Evolutionary conservation across 371 early-diverging fungal genomes (phyloP).

Genomic region (Neoconidiobolus thromboides): DNA sequence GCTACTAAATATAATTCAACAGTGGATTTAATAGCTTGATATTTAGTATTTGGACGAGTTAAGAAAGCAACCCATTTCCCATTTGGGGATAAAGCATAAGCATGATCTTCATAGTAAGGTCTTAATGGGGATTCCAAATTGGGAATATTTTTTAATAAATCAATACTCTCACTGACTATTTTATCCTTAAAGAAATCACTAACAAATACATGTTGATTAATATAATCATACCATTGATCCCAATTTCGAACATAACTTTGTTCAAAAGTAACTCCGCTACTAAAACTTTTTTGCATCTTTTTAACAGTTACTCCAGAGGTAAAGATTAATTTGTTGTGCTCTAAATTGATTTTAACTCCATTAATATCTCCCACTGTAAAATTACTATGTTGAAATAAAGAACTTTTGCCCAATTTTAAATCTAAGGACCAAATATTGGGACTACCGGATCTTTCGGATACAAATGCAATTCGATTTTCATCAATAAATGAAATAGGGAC

Average conservation of each 20-base stretch:
- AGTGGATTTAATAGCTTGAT: slow-evolving; percentile 65
- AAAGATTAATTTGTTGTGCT: slow-evolving; percentile 23
- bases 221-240: slow-evolving; percentile 31
- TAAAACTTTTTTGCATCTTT: slow-evolving; percentile 8
- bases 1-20: slow-evolving; percentile 42
- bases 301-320: slow-evolving; percentile 26
- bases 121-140: slow-evolving; percentile 22
- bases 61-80: slow-evolving; percentile 40
- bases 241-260: slow-evolving; percentile 49
- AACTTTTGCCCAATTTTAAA: slow-evolving; percentile 18
- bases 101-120: slow-evolving; percentile 33
- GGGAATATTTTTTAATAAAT: slow-evolving; percentile 20
- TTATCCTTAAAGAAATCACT: slow-evolving; percentile 9
- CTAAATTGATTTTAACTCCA: slow-evolving; percentile 20
- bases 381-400: slow-evolving; percentile 20
- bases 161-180: slow-evolving; percentile 19
- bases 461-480: slow-evolving; percentile 23
- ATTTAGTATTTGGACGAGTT: slow-evolving; percentile 31
- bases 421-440: slow-evolving; percentile 22
- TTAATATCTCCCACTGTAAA: slow-evolving; percentile 24
- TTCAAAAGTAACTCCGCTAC: slow-evolving; percentile 31
- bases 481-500: slow-evolving; percentile 31
- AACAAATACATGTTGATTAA: slow-evolving; percentile 18
- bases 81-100: slow-evolving; percentile 38
- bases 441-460: slow-evolving; percentile 23